Evolutionary conservation across 169 alveolate species (phyloP), one percentile per base, ranked within the genome.

Genomic region (Miamiensis avidus): DNA sequence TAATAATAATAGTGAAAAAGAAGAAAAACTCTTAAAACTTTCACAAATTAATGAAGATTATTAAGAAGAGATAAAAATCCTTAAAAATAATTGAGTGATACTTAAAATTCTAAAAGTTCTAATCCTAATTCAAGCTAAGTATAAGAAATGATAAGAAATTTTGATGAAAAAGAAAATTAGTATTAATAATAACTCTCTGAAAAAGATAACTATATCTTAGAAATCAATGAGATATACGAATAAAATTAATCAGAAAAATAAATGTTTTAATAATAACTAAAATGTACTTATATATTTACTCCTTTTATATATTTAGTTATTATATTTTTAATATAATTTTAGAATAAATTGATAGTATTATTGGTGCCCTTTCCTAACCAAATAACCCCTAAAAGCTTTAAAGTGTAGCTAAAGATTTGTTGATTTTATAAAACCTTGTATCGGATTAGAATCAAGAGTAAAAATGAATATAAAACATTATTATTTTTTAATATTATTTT

Each of bases 341-440:
- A 83, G 88, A 33, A 33, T 83, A 82, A 72, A 82, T 83, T 74
- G 88, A 83, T 34, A 74, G 33, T 20, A 83, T 83, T 34, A 83
- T 83, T 75, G 82, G 74, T 74, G 88, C 88, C 11, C 64, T 83
- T 29, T 83, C 88, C 0, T 49, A 83, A 83, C 88, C 88, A 27
- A 83, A 83, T 75, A 82, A 83, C 74, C 75, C 82, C 28, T 32
- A 29, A 26, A 83, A 83, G 74, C 74, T 83, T 34, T 74, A 83
- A 75, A 83, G 29, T 74, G 88, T 83, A 29, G 88, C 88, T 0
- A 73, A 83, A 74, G 88, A 83, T 74, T 34, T 83, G 74, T 72
- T 83, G 49, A 83, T 49, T 74, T 74, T 83, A 49, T 75, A 83
- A 83, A 83, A 73, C 4, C 26, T 49, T 20, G 69, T 49, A 20